A percentile compares a stretch with the other conserved stretches of the same genome.
Evolutionary conservation across 1,284 basidiomycete species (phyloP).

Genomic region (Wolfiporia cocos): DNA sequence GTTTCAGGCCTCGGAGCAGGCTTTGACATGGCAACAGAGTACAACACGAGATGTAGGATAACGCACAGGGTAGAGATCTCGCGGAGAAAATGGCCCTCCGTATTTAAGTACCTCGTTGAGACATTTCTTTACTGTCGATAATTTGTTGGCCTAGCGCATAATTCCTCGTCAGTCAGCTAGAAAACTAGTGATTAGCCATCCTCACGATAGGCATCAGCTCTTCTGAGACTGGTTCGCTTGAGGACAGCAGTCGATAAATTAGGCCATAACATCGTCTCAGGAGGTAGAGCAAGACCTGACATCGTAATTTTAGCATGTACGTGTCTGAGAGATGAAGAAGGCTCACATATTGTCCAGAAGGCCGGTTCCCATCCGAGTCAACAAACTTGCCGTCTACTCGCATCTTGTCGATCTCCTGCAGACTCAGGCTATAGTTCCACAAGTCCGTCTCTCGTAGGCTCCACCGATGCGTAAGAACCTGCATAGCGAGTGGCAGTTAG

Average conservation of each 20-base stretch:
- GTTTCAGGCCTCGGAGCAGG: too few species aligned
- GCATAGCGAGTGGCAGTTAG: neutral
- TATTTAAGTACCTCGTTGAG: slow-evolving; percentile 97
- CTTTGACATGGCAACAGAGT: too few species aligned
- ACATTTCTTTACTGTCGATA: slow-evolving; percentile 93
- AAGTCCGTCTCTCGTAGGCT: slow-evolving; percentile 94
- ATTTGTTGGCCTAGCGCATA: slow-evolving; percentile 74
- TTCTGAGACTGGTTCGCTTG: slow-evolving; percentile 98
- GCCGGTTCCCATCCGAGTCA: slow-evolving; percentile 88
- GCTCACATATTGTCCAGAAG: slow-evolving; percentile 85
- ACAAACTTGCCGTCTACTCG: slow-evolving; percentile 96
- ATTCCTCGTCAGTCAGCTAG: slow-evolving; percentile 1
- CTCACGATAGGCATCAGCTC: slow-evolving; percentile 94
- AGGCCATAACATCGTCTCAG: slow-evolving; percentile 94
- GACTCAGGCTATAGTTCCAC: slow-evolving; percentile 89
- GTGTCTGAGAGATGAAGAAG: neutral
- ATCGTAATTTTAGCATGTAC: neutral
- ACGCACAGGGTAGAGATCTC: slow-evolving; percentile 91
- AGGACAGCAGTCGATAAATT: slow-evolving; percentile 91
- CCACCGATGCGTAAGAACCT: slow-evolving; percentile 89
- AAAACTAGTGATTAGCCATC: slow-evolving; percentile 10
- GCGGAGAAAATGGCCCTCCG: slow-evolving; percentile 91
- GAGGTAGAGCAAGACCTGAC: slow-evolving; percentile 86
- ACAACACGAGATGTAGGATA: neutral
- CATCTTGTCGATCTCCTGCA: slow-evolving; percentile 98